phyloP scores from a whole-genome alignment of 495 filamentous ascomycete genomes.

The Aspergillus campestris region DNA sequence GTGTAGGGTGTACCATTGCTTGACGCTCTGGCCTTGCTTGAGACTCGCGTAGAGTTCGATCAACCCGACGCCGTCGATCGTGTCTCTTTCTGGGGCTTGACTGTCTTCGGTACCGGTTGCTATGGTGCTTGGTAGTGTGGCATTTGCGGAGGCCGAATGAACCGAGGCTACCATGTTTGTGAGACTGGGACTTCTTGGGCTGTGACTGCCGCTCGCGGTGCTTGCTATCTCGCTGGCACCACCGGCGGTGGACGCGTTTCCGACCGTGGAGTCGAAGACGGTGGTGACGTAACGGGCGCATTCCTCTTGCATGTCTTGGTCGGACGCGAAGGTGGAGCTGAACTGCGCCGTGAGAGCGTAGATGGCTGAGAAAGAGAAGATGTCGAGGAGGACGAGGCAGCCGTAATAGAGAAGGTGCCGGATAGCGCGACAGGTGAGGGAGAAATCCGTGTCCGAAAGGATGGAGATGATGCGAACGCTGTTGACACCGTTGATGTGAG shows the following conservation, averaged over 20 bases:
- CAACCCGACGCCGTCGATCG: constrained; percentile 35
- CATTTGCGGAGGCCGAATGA: background rate
- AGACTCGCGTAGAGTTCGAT: constrained; percentile 68
- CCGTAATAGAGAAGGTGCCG: constrained; percentile 86
- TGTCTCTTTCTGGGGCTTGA: background rate
- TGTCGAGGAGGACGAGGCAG: constrained; percentile 76
- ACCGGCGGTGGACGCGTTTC: constrained; percentile 12
- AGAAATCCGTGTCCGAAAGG: constrained; percentile 74
- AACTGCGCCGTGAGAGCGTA: constrained; percentile 80
- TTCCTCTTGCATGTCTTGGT: constrained; percentile 68
- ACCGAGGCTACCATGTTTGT: background rate
- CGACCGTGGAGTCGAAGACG: constrained; percentile 27
- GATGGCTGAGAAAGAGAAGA: constrained; percentile 86
- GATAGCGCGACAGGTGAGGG: constrained; percentile 73
- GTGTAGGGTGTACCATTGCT: constrained; percentile 72
- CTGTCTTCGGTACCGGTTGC: constrained; percentile 3
- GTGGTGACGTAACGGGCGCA: constrained; percentile 72
- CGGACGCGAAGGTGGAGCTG: constrained; percentile 58
- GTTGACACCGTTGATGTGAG: constrained; percentile 82
- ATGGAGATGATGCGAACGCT: constrained; percentile 77
- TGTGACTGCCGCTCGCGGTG: constrained; percentile 1
- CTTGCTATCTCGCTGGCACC: constrained; percentile 5
- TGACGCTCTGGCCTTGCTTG: constrained; percentile 66
- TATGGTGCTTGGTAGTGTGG: constrained; percentile 2
- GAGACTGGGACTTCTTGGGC: constrained; percentile 5